Conservation (phyloP, 108 stramenopile genomes). For the Pseudonitzschia delicatissima region DNA sequence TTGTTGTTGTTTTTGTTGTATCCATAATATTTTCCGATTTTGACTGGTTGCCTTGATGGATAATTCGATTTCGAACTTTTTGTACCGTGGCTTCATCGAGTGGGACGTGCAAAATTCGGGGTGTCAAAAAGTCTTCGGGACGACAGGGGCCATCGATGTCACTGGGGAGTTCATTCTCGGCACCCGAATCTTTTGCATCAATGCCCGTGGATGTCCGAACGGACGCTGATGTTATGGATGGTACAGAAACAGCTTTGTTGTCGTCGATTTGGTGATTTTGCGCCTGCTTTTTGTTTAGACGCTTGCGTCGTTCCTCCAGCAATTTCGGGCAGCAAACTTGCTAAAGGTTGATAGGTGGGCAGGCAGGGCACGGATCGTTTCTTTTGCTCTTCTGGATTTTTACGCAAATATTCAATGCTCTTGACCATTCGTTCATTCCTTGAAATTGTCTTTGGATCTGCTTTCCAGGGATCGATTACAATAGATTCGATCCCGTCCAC, state of each 20-base stretch:
- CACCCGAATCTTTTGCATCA: background rate
- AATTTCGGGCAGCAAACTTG: slow-evolving; percentile 43
- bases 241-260: background rate
- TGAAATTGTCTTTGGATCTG: slow-evolving; percentile 11
- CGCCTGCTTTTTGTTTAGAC: background rate
- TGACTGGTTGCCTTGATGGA: background rate
- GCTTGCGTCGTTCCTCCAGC: background rate
- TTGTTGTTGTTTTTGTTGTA: background rate
- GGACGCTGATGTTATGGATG: background rate
- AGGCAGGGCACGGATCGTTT: slow-evolving; percentile 44
- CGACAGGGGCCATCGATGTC: background rate
- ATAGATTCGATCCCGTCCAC: slow-evolving; percentile 57
- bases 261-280: background rate
- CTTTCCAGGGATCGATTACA: slow-evolving; percentile 61
- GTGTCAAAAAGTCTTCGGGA: slow-evolving; percentile 28
- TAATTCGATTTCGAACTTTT: background rate
- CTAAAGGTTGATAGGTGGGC: slow-evolving; percentile 65
- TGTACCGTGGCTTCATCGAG: slow-evolving; percentile 52
- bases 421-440: slow-evolving; percentile 44
- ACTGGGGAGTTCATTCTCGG: background rate
- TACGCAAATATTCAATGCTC: slow-evolving; percentile 45
- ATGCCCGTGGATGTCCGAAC: background rate
- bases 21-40: slow-evolving; percentile 1
- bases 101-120: slow-evolving; percentile 48
- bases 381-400: slow-evolving; percentile 54